Evolutionary conservation across 306 rosid genomes (phyloP).

Genomic region (Malus fusca): DNA sequence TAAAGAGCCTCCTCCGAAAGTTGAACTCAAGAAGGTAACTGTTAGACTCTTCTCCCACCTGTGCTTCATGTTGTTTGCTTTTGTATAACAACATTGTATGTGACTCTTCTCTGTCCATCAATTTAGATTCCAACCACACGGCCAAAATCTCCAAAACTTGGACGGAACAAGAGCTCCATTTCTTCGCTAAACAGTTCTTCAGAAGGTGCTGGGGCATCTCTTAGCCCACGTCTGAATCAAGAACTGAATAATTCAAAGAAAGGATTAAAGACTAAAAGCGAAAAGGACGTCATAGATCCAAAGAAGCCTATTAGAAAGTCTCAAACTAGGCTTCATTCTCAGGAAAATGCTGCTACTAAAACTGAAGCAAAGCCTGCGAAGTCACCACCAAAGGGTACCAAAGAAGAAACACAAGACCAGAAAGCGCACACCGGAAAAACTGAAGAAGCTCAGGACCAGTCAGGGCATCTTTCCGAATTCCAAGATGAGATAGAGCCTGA

Average conservation of each 20-base stretch:
- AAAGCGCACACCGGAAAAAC: conserved; percentile 24
- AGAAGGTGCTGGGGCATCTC: conserved; percentile 41
- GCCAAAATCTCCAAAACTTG: conserved; percentile 89
- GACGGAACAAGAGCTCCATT: conserved; percentile 53
- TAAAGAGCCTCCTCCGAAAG: conserved; percentile 83
- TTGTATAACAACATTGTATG: neutral
- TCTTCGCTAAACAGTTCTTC: conserved; percentile 27
- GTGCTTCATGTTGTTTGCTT: neutral
- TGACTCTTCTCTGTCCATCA: conserved; percentile 10
- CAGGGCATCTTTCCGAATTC: conserved; percentile 17
- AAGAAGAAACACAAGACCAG: conserved; percentile 25
- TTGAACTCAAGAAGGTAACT: conserved; percentile 80
- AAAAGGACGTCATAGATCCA: conserved; percentile 34
- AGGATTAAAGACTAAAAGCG: conserved; percentile 22
- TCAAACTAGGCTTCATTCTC: conserved; percentile 36
- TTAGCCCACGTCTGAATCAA: conserved; percentile 37
- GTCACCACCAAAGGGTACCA: conserved; percentile 21
- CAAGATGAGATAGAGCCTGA: conserved; percentile 23
- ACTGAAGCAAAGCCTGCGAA: conserved; percentile 18
- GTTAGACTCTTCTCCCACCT: neutral
- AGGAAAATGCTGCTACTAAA: conserved; percentile 34
- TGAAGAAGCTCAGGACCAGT: conserved; percentile 29
- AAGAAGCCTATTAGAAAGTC: conserved; percentile 51
- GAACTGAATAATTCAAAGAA: conserved; percentile 41
- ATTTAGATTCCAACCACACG: conserved; percentile 81